Evolutionary conservation across 345 rosid species (phyloP).

Genomic region (Syzygium aqueum): DNA sequence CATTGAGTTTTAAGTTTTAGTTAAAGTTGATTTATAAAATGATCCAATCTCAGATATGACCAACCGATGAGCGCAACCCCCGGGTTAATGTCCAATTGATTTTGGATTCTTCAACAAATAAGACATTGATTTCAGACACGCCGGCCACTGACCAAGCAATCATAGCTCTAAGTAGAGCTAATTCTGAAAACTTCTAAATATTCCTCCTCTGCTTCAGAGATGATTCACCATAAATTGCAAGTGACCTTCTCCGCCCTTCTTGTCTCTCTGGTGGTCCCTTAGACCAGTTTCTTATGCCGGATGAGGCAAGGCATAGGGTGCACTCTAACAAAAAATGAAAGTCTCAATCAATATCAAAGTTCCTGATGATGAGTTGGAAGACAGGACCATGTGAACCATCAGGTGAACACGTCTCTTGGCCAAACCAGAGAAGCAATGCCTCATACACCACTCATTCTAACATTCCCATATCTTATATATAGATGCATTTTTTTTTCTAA

Average conservation of each 20-base stretch:
- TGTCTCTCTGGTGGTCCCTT: background rate
- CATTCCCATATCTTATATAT: background rate
- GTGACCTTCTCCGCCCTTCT: background rate
- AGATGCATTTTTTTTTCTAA: background rate
- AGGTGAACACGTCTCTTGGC: background rate
- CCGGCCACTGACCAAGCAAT: too few species aligned
- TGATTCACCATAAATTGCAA: background rate
- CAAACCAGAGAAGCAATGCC: background rate
- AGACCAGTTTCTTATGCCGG: background rate
- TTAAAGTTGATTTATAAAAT: background rate
- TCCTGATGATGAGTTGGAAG: slow-evolving; percentile 1
- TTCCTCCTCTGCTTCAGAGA: background rate
- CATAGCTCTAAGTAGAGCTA: too few species aligned
- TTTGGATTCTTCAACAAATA: background rate
- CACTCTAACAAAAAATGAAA: background rate
- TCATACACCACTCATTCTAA: background rate
- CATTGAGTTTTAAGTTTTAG: background rate
- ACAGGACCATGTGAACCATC: slow-evolving; percentile 16
- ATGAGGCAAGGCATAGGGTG: background rate
- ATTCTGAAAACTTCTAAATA: background rate
- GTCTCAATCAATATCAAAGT: background rate
- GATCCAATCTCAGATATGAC: background rate
- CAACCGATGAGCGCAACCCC: background rate
- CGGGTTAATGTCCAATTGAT: background rate
- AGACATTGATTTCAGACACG: background rate